Base-by-base conservation (phyloP, 2,329 filamentous ascomycete species). In the Neofusicoccum kwambonambiense region DNA sequence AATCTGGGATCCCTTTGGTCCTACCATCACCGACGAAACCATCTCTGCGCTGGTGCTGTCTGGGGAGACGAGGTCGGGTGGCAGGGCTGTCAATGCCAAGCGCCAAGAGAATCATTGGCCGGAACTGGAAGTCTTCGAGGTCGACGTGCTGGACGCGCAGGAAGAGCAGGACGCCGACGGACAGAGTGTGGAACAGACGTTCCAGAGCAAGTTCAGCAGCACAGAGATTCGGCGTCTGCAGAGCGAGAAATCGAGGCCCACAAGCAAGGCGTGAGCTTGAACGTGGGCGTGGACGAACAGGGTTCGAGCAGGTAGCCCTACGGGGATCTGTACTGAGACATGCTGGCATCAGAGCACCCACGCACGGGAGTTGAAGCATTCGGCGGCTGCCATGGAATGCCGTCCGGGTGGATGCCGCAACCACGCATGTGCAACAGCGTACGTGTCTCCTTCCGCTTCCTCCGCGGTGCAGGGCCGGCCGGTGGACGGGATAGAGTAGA, bases 121-220 rank as follows among this genome's bases (percentile, higher is more conserved):
- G 41, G 77, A 82, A 27, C 81, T 99, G 44, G 88, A 92, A 31
- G 86, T 96, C 0, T 97, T 92, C 71, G 93, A 96, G 75, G 92
- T 98, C 34, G 91, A 95, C 71, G 92, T 98, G 13, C 83, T 99
- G 15, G 90, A 94, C 76, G 85, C 88, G 2, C 82, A 85, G 44
- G 86, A 87, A 61, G 80, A 82, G 49, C 77, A 81, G n/a, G 79
- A 81, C 1, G 64, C 22, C 31, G 31, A 22, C 17, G 51, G 41
- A 11, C n/a, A 44, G 27, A 11, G 52, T n/a, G 76, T 78, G 49
- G 76, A 79, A 12, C 85, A 88, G 64, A 83, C 85, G 68, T 97
- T 96, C 77, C 86, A 89, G 31, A 85, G 86, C 67, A 98, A 97
- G 80, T 91, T 97, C 70, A 96, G 93, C 81, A 97, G 93, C 78